Conservation (phyloP, 495 filamentous ascomycete species). For the Podospora sp. region DNA sequence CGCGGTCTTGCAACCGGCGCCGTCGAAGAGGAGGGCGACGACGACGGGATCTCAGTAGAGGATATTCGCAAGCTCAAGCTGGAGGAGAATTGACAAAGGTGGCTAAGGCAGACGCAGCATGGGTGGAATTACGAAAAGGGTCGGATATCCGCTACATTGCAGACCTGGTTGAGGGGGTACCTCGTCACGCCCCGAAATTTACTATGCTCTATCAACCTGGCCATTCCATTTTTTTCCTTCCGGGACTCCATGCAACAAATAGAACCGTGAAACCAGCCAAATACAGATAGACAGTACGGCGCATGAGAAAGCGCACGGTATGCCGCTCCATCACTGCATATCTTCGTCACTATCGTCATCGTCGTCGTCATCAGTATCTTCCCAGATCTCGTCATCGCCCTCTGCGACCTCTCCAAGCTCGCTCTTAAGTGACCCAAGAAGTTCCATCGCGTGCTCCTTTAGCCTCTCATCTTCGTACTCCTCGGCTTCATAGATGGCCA, state of each 20-base stretch:
- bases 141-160: background rate
- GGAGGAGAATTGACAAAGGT: slow-evolving; percentile 25
- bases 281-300: slow-evolving; percentile 2
- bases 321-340: slow-evolving; percentile 32
- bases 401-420: slow-evolving; percentile 57
- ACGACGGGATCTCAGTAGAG: slow-evolving; percentile 53
- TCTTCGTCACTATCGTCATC: slow-evolving; percentile 33
- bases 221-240: slow-evolving; percentile 24
- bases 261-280: slow-evolving; percentile 19
- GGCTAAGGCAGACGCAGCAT: background rate
- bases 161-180: background rate
- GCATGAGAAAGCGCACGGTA: background rate
- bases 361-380: slow-evolving; percentile 39
- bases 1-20: slow-evolving; percentile 72
- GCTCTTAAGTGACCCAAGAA: slow-evolving; percentile 56
- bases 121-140: background rate
- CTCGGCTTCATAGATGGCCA: slow-evolving; percentile 61
- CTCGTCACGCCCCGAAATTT: background rate
- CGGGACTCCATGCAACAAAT: slow-evolving; percentile 25
- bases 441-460: slow-evolving; percentile 64
- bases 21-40: slow-evolving; percentile 70
- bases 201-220: slow-evolving; percentile 7
- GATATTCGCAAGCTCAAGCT: slow-evolving; percentile 71
- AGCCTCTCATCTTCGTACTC: slow-evolving; percentile 75
- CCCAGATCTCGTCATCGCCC: slow-evolving; percentile 55